Conservation (phyloP, 1,139 yeast genomes). For the Saccharomyces hybrid region DNA sequence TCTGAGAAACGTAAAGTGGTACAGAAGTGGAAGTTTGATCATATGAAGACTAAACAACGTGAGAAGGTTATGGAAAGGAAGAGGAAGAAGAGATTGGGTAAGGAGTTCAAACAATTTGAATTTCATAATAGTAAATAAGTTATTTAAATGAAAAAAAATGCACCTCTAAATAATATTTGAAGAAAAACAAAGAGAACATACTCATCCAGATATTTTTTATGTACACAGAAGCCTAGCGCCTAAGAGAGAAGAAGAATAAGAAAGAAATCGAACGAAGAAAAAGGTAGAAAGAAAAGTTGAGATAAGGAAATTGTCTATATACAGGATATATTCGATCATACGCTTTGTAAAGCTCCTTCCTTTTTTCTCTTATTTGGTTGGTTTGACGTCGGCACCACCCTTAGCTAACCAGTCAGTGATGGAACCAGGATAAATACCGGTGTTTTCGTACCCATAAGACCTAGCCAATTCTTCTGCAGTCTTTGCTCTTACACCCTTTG, state of each 20-base stretch:
- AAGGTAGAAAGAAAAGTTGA: not conserved
- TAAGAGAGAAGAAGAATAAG: not conserved
- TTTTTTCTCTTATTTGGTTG: not conserved
- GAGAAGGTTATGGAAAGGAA: slow-evolving; percentile 86
- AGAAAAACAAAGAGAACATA: not conserved
- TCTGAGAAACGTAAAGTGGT: slow-evolving; percentile 77
- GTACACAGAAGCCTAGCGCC: too few species aligned
- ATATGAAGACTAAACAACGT: slow-evolving; percentile 75
- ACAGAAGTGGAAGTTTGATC: slow-evolving; percentile 80
- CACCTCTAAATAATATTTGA: not conserved
- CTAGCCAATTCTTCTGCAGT: slow-evolving; percentile 89
- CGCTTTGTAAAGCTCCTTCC: not conserved
- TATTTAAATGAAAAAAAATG: not conserved
- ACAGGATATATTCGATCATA: not conserved
- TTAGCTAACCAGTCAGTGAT: slow-evolving; percentile 71
- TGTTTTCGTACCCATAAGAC: slow-evolving; percentile 75
- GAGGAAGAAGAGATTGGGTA: slow-evolving; percentile 87
- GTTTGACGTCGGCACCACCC: slow-evolving; percentile 13
- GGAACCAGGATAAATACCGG: slow-evolving; percentile 77
- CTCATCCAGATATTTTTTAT: not conserved
- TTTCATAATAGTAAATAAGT: slow-evolving; percentile 35
- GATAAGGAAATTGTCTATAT: not conserved
- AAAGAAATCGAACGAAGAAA: not conserved
- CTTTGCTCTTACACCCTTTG: slow-evolving; percentile 85
- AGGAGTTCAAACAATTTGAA: slow-evolving; percentile 78